These are phyloP conservation scores for Chlorella sorokiniana DNA, from an alignment of 139 green algal genomes.

Conservation along the genomic window DNA sequence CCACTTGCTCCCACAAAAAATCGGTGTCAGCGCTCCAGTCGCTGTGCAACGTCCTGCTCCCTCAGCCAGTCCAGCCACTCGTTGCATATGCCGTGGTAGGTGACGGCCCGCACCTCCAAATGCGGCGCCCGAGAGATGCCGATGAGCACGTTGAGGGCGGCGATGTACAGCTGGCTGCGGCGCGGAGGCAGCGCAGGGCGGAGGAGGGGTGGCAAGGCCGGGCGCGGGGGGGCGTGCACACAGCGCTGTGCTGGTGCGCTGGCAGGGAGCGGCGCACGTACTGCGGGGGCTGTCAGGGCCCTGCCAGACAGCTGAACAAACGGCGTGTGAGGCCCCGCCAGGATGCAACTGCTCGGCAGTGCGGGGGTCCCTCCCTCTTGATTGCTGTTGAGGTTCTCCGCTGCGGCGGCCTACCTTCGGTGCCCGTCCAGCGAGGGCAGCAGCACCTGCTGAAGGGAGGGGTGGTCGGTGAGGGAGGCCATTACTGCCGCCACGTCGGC, in stretches of 20 bases:
- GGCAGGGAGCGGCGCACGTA: too few species aligned
- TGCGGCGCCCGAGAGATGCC: slow-evolving; percentile 3
- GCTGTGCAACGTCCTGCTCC: neutral
- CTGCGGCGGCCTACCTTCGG: too few species aligned
- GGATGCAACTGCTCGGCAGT: too few species aligned
- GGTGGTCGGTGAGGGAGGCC: slow-evolving; percentile 2
- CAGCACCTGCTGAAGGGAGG: slow-evolving; percentile 18
- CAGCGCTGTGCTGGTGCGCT: too few species aligned
- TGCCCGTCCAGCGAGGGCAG: slow-evolving; percentile 12
- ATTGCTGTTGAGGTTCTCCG: too few species aligned
- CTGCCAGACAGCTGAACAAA: too few species aligned
- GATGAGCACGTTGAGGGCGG: slow-evolving; percentile 22
- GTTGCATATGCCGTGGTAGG: slow-evolving; percentile 24
- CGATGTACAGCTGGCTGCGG: slow-evolving; percentile 28
- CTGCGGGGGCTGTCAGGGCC: too few species aligned
- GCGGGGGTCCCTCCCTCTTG: too few species aligned
- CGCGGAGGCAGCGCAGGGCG: neutral
- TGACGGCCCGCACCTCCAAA: slow-evolving; percentile 5
- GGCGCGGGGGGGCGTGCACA: too few species aligned
- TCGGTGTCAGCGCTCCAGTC: too few species aligned
- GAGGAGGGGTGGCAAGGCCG: too few species aligned
- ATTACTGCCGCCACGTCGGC: slow-evolving; percentile 17
- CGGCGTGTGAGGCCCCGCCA: too few species aligned
- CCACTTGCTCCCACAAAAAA: neutral
- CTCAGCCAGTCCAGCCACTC: slow-evolving; percentile 32